A percentile compares a stretch with the other conserved stretches of the same genome.
These are phyloP conservation scores for Gamarada debralockiae DNA, from an alignment of 495 filamentous ascomycete genomes.

Conservation along the genomic window DNA sequence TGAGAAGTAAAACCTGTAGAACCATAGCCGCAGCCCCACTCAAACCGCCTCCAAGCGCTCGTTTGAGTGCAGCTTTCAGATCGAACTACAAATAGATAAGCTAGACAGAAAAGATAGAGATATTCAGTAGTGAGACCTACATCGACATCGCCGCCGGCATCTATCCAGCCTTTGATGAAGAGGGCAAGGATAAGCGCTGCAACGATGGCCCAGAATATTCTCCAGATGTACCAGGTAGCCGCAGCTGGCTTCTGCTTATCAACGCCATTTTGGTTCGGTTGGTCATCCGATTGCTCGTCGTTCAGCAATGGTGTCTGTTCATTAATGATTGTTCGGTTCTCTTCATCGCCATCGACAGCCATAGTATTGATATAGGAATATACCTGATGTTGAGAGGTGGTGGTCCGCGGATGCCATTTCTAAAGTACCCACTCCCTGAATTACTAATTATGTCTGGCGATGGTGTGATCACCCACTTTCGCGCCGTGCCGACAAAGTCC, in stretches of 20 bases:
- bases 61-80: conserved; percentile 23
- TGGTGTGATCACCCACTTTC: no score
- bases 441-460: no score
- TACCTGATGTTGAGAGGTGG: no score
- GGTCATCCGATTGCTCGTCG: conserved; percentile 3
- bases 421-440: no score
- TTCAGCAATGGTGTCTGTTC: conserved; percentile 25
- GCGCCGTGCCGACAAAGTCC: no score
- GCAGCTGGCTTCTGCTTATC: conserved; percentile 2
- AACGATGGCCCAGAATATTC: conserved; percentile 21
- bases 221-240: conserved; percentile 21
- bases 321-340: conserved; percentile 8
- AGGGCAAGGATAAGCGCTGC: conserved; percentile 17
- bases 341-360: conserved; percentile 10
- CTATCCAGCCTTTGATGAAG: conserved; percentile 32
- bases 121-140: conserved; percentile 9
- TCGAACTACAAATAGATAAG: conserved; percentile 25
- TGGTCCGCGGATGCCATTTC: no score
- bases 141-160: conserved; percentile 28
- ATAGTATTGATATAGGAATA: conserved; percentile 7
- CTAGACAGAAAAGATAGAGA: not conserved
- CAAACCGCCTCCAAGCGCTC: conserved; percentile 29
- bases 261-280: conserved; percentile 1
- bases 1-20: conserved; percentile 32
- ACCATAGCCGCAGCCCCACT: conserved; percentile 33